Base-by-base conservation (phyloP, 2,329 filamentous ascomycete species). In the Calonectria pteridis region DNA sequence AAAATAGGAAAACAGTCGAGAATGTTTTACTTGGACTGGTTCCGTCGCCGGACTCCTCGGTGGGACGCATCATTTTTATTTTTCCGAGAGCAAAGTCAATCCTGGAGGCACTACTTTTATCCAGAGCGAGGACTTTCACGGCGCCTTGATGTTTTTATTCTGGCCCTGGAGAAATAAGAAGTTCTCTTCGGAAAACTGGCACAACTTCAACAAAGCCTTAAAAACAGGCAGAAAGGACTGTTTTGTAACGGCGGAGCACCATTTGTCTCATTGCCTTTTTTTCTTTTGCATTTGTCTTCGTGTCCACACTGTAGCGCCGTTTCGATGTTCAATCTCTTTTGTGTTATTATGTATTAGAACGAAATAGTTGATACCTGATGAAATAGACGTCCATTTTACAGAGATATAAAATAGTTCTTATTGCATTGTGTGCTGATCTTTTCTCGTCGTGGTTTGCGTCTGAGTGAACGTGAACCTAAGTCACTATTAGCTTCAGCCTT, bases 81-180 rank as follows among this genome's bases (percentile, higher is more conserved):
- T 77, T 51, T 69, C 63, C 1, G 71, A 75, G 6, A 77, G 76
- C 28, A 59, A 69, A 29, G 28, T 69, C n/a, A 75, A 65, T 7
- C 71, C 73, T 4, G 75, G 75, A 29, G 69, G 70, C 1, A 77
- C 75, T 9, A 74, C 67, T 1, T 77, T 77, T 51, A 62, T 73
- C 16, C 76, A 77, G 31, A 59, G 50, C 2, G 75, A 77, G 23
- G 67, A 72, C 1, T 77, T 73, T 16, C 26, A 31, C 3, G 76
- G 75, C 2, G 18, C 23, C 1, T 63, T 76, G 33, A 40, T 71
- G n/a, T 29, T 71, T 40, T 63, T 72, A 11, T 72, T 67, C 13
- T 75, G 67, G 70, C 40, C 73, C 0, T 73, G 68, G 75, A 69
- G 67, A 26, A 73, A 76, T 14, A 65, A 72, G 16, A 29, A 73